Percentiles rank a stretch among this genome's conserved stretches.
Evolutionary conservation across 345 rosid species (phyloP).

Genomic region (Combretum micranthum): DNA sequence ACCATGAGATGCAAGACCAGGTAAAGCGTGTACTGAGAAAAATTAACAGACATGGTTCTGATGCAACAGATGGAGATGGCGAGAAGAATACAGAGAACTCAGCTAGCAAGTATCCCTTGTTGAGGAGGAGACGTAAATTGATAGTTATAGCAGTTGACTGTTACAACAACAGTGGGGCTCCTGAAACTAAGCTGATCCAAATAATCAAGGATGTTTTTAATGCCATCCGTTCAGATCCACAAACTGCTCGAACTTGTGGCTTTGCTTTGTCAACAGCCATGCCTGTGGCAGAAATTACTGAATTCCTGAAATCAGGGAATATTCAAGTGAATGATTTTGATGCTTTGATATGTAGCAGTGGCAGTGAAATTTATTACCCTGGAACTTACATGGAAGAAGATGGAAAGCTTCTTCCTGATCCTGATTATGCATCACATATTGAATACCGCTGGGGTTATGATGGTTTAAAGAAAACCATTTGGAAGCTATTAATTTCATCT

Average conservation of each 20-base stretch:
- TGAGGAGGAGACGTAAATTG: constrained; percentile 68
- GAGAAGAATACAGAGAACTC: constrained; percentile 45
- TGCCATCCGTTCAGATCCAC: constrained; percentile 55
- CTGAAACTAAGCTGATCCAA: constrained; percentile 53
- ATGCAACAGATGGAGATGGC: constrained; percentile 32
- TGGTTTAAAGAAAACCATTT: constrained; percentile 83
- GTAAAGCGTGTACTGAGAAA: constrained; percentile 68
- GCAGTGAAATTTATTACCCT: constrained; percentile 86
- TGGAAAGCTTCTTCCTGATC: constrained; percentile 71
- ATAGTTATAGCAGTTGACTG: constrained; percentile 75
- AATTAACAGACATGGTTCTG: constrained; percentile 49
- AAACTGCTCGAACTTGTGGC: constrained; percentile 56
- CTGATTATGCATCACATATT: constrained; percentile 80
- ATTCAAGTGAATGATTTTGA: constrained; percentile 75
- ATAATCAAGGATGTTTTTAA: constrained; percentile 56
- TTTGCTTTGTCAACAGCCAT: constrained; percentile 78
- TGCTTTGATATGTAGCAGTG: constrained; percentile 87
- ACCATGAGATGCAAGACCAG: constrained; percentile 47
- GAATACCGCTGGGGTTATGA: constrained; percentile 89
- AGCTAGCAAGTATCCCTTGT: constrained; percentile 61
- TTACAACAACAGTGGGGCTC: constrained; percentile 55
- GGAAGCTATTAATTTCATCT: constrained; percentile 67
- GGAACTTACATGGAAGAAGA: constrained; percentile 51
- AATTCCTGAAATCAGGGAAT: constrained; percentile 54
- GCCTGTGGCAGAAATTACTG: constrained; percentile 55